Base-by-base conservation (phyloP, 805 yeast species). In the Myxozyma lipomycoides region DNA sequence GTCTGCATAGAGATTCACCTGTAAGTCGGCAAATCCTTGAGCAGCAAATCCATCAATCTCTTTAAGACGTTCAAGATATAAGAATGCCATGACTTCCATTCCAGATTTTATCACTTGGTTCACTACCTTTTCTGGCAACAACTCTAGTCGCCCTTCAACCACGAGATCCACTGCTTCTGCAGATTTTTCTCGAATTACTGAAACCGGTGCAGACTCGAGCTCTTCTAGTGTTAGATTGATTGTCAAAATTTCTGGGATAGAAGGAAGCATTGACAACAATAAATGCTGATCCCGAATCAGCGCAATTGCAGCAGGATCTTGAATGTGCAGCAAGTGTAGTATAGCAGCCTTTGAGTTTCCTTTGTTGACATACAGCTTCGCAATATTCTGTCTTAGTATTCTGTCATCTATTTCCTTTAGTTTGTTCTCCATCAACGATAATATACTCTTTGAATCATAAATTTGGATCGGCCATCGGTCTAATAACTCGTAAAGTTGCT, bases 251-350 rank as follows among this genome's bases (percentile, higher is more conserved):
- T 70, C 67, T 0, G 90, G 51, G 24, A 56, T 47, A 4, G 49
- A 40, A 7, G 58, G 50, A 17, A 52, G 48, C 58, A 54, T 45
- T n/a, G 49, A 44, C 19, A 45, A 23, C 9, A 54, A 40, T 26
- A 91, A 67, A 60, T 88, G 91, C 62, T 83, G 74, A 34, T 74
- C 70, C 9, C 81, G 71, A 43, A 89, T 69, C 48, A 87, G 77
- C 35, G 75, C 73, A 40, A 90, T 63, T 0, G 82, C 76, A 15
- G 75, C 61, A 0, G 72, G 63, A 63, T 85, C 89, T 55, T 75
- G 71, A 24, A 84, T 66, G 17, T 64, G 65, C 12, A 86, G 72
- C 58, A 86, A 70, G 62, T 84, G 89, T 0, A 73, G 73, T 5
- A 84, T 79, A 1, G 96, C 90, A 30, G 73, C 72, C 1, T 70